Percentiles rank a stretch among this genome's conserved stretches.
Evolutionary conservation across 257 asterid genomes (phyloP).

Genomic region (Lithospermum erythrorhizon): DNA sequence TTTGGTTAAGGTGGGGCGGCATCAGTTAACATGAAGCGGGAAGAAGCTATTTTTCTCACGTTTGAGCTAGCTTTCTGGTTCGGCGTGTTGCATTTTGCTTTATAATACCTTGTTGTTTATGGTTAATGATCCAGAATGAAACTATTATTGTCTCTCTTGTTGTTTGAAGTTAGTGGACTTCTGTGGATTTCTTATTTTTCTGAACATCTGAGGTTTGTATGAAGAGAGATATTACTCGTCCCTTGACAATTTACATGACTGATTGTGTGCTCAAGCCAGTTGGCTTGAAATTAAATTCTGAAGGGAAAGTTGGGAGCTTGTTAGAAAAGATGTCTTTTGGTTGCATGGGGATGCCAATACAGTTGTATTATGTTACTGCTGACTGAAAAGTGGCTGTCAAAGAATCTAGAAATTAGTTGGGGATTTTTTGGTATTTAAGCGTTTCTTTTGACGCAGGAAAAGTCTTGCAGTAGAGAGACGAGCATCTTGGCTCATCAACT

Average conservation of each 20-base stretch:
- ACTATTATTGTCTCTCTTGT: too few relatives aligned
- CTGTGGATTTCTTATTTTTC: too few relatives aligned
- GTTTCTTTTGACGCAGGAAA: constrained; percentile 90
- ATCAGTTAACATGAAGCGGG: not conserved
- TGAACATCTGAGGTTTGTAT: not conserved
- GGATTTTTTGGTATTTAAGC: constrained; percentile 42
- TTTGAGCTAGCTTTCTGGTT: not conserved
- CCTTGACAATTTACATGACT: not conserved
- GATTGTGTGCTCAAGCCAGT: not conserved
- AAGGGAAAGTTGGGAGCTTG: not conserved
- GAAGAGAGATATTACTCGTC: not conserved
- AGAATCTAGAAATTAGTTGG: constrained; percentile 12
- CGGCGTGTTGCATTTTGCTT: not conserved
- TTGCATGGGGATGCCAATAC: not conserved
- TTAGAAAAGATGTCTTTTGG: not conserved
- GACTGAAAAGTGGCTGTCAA: constrained; percentile 13
- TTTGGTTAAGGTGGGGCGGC: not conserved
- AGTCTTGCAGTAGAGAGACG: constrained; percentile 38
- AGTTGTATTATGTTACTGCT: constrained; percentile 1
- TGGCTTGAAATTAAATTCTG: not conserved
- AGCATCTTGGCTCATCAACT: constrained; percentile 59
- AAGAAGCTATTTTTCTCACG: not conserved
- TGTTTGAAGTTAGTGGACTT: too few relatives aligned
- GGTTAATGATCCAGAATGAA: not conserved
- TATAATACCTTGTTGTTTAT: not conserved